Evolutionary conservation across 495 filamentous ascomycete genomes (phyloP), one percentile per base, ranked within the genome.

Genomic region (Podospora anserina): DNA sequence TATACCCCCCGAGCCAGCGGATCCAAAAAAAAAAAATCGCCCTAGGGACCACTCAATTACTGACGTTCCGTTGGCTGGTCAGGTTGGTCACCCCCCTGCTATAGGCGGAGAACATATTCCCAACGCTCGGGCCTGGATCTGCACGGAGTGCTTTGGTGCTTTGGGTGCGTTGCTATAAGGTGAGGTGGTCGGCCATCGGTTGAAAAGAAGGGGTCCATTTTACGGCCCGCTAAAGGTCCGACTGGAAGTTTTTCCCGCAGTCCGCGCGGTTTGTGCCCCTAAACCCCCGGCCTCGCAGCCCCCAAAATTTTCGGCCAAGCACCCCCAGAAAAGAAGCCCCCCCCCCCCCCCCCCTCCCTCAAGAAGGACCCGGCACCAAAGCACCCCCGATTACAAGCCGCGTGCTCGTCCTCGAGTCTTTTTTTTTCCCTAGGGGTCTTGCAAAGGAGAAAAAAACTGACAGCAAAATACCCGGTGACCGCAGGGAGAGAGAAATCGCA

Each of bases 161-260:
- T 55, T 64, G 32, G 60, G 60, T 64, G 63, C 5, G 0, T 49
- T 49, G 39, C 39, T 49, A 13, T 18, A 16, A 49, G 39, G 39
- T 49, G 39, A 49, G 39, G 39, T 49, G 39, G 39, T 18, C 2
- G 39, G 39, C 15, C 9, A 54, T 60, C 26, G 19, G 56, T 59
- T 59, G 56, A 16, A 59, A 18, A 59, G 55, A 59, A 59, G 26
- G 56, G 26, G 13, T 62, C 32, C 55, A 58, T 65, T 56, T 49
- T 64, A 64, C 69, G 69, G 66, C 63, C 66, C 69, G 69, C 69
- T 64, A 68, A 68, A 71, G 69, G 60, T 66, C 63, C 66, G 69
- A 67, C 66, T 68, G 66, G 62, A 54, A 66, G 67, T 49, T 9
- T 49, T 59, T 64, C 62, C 69, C 66, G 65, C 18, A 20, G 16